Base-by-base conservation (phyloP, 441 rosid species). In the Gossypium lobatum region DNA sequence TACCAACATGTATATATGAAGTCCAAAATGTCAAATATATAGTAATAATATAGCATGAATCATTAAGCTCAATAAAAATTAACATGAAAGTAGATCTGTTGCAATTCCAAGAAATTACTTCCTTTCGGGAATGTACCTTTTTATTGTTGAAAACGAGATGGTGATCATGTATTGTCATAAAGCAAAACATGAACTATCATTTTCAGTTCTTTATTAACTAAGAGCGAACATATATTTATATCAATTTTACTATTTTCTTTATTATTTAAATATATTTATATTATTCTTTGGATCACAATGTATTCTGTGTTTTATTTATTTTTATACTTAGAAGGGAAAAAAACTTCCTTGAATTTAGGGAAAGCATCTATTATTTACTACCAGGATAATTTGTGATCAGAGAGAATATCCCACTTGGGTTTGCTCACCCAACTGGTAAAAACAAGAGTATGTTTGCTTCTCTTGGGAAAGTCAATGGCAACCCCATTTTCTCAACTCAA, bases 401-500 rank as follows among this genome's bases (percentile, higher is more conserved):
- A 20, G 31, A 16, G 70, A 64, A 64, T 64, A 20, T 64, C 54
- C 53, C 17, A 42, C 54, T 20, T 64, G 28, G 54, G 25, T 64
- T 42, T 64, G 31, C 54, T 64, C 70, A 42, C 31, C 54, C 31
- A 11, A 64, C 28, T 18, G 17, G 28, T 64, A 64, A 39, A 64
- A 39, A 42, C 17, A 42, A 25, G 53, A 11, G 54, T 18, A 20
- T 37, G 53, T 64, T 9, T 64, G 52, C 48, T 64, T 20, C 17
- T 3, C 31, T 64, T 10, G 31, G 53, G 31, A 64, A 64, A 64
- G 70, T 64, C 70, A 64, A 64, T 64, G 53, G 70, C 53, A 64
- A 2, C 26, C 26, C 52, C 70, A 18, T 64, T 64, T 42, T 18
- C n/a, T 39, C 8, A n/a, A 31, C 48, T 6, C 4, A 31, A 31